Evolutionary conservation across 1,284 basidiomycete genomes (phyloP).

Genomic region (Pisolithus thermaeus): DNA sequence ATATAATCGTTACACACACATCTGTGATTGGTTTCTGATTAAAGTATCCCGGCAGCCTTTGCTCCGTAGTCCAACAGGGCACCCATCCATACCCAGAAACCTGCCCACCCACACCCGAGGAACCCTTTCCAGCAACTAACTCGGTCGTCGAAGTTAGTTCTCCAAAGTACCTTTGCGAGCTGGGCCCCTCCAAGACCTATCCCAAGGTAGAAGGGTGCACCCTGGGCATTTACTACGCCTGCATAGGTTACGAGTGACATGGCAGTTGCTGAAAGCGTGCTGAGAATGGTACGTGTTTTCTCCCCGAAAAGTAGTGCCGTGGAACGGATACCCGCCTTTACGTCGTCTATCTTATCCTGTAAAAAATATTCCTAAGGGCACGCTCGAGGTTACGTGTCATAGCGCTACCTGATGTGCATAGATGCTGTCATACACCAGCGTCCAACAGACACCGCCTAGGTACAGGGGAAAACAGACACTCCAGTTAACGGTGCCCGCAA

Average conservation of each 20-base stretch:
- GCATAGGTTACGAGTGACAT: constrained; percentile 75
- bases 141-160: constrained; percentile 73
- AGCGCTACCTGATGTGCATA: constrained; percentile 88
- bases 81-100: constrained; percentile 87
- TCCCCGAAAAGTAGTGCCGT: constrained; percentile 89
- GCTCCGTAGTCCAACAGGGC: constrained; percentile 70
- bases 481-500: constrained; percentile 83
- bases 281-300: constrained; percentile 72
- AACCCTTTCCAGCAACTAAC: constrained; percentile 94
- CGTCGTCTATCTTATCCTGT: constrained; percentile 92
- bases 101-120: constrained; percentile 82
- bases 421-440: constrained; percentile 95
- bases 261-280: constrained; percentile 69
- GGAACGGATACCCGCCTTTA: constrained; percentile 85
- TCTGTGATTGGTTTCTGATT: background rate
- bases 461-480: constrained; percentile 83
- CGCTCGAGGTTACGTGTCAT: background rate
- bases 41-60: constrained; percentile 19
- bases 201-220: constrained; percentile 77
- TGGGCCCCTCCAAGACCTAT: constrained; percentile 72
- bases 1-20: background rate
- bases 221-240: constrained; percentile 73
- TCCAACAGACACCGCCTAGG: constrained; percentile 87
- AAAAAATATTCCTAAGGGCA: background rate
- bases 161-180: constrained; percentile 75